These are phyloP conservation scores for Conidiobolus coronatus DNA, from an alignment of 371 early-diverging fungal species.

Conservation along the genomic window DNA sequence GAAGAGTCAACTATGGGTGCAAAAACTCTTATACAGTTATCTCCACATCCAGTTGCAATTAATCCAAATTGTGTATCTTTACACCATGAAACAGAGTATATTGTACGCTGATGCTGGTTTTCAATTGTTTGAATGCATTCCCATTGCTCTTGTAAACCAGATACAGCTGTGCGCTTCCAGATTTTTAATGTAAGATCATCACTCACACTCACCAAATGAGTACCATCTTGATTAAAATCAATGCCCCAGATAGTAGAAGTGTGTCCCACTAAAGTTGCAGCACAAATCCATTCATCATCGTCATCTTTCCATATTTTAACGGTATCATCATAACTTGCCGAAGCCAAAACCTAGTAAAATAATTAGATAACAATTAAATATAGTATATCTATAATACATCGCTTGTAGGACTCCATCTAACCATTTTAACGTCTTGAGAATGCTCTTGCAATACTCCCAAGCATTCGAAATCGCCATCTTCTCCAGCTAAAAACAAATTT, in stretches of 20 bases:
- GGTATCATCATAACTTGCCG: constrained; percentile 86
- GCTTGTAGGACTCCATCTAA: constrained; percentile 70
- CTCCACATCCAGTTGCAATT: constrained; percentile 67
- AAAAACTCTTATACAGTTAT: constrained; percentile 53
- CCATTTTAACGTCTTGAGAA: constrained; percentile 87
- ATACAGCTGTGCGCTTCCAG: constrained; percentile 37
- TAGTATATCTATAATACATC: constrained; percentile 19
- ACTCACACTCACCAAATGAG: constrained; percentile 40
- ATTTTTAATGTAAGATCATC: constrained; percentile 71
- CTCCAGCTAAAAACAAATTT: constrained; percentile 12
- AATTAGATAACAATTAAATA: background rate
- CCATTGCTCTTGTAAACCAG: constrained; percentile 33
- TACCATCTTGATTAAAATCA: constrained; percentile 65
- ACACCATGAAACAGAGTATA: constrained; percentile 86
- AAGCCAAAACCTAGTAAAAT: constrained; percentile 34
- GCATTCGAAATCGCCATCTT: constrained; percentile 85
- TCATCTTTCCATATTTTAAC: constrained; percentile 80
- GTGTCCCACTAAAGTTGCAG: constrained; percentile 64
- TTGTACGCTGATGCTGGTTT: constrained; percentile 49
- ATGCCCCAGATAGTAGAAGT: constrained; percentile 82
- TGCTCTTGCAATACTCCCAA: constrained; percentile 87
- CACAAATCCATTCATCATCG: constrained; percentile 85
- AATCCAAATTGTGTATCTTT: constrained; percentile 21
- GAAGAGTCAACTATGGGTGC: constrained; percentile 1
- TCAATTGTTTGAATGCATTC: constrained; percentile 33